A percentile compares a stretch with the other conserved stretches of the same genome.
Conservation (phyloP, 169 alveolate genomes). For the Plasmodium ovale region DNA sequence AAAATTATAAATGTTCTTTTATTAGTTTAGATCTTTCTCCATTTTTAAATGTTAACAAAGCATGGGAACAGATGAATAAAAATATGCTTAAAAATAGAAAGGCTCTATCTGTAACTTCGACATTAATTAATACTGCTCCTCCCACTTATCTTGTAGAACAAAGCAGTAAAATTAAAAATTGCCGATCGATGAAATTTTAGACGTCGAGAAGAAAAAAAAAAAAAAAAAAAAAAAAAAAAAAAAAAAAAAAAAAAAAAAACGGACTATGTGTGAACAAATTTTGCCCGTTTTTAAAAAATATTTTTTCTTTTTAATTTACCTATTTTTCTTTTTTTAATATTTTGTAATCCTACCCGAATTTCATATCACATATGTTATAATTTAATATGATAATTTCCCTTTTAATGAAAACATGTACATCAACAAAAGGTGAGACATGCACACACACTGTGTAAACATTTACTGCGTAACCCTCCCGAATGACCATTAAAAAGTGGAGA, state of each 20-base stretch:
- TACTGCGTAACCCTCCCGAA: too few species aligned
- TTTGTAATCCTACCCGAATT: too few species aligned
- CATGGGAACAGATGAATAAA: constrained; percentile 85
- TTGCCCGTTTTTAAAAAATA: neutral
- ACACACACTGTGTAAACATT: too few species aligned
- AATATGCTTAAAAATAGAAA: constrained; percentile 46
- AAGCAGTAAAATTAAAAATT: constrained; percentile 35
- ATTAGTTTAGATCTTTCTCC: constrained; percentile 66
- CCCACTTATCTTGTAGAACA: constrained; percentile 25
- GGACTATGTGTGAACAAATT: neutral
- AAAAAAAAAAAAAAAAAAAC: too few species aligned
- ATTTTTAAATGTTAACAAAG: constrained; percentile 81
- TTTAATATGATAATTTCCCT: too few species aligned
- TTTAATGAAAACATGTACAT: too few species aligned
- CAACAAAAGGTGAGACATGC: too few species aligned
- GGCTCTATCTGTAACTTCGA: constrained; percentile 33
- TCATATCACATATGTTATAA: too few species aligned
- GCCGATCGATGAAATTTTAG: constrained; percentile 26
- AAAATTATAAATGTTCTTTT: constrained; percentile 40
- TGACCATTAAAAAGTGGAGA: too few species aligned
- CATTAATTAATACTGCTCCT: constrained; percentile 44
- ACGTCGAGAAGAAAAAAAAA: neutral
- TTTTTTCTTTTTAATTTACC: neutral
- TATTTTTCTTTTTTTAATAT: too few species aligned
- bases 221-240: constrained; percentile 1